phyloP scores from a whole-genome alignment of 2,329 filamentous ascomycete species.

The Neocatenulostroma microsporum region DNA sequence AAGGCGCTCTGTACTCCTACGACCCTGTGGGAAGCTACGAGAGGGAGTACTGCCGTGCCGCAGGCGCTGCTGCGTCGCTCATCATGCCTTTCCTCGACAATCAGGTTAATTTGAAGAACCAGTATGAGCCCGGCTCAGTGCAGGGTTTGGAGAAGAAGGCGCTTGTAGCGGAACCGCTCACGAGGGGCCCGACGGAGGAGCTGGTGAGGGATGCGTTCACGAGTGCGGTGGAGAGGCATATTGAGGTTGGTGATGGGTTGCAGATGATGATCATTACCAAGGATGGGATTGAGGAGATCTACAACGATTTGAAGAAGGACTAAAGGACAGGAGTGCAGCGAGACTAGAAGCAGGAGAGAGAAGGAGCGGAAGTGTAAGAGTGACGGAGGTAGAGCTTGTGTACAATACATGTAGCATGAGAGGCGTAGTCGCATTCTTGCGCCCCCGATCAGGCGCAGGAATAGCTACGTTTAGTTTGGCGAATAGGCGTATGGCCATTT shows the following conservation, averaged over 20 bases:
- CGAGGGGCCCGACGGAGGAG: slow-evolving; percentile 66
- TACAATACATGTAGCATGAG: no score
- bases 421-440: no score
- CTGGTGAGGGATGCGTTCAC: slow-evolving; percentile 97
- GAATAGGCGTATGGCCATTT: no score
- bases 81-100: slow-evolving; percentile 99
- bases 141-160: slow-evolving; percentile 68
- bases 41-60: slow-evolving; percentile 89
- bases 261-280: slow-evolving; percentile 92
- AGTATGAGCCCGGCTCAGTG: slow-evolving; percentile 82
- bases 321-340: no score
- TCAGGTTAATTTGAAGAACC: slow-evolving; percentile 99
- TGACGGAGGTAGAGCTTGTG: no score
- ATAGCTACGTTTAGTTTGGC: no score
- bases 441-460: no score
- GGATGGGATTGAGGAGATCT: slow-evolving; percentile 80
- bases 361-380: no score
- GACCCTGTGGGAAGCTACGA: slow-evolving; percentile 98
- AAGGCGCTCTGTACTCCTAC: slow-evolving; percentile 92
- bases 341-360: no score
- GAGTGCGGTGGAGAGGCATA: slow-evolving; percentile 95
- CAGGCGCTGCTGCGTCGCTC: slow-evolving; percentile 74
- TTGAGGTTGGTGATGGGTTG: slow-evolving; percentile 92
- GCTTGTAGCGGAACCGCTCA: slow-evolving; percentile 60
- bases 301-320: slow-evolving; percentile 81